These are phyloP conservation scores for Argentina anserina DNA, from an alignment of 306 rosid species.

Conservation along the genomic window DNA sequence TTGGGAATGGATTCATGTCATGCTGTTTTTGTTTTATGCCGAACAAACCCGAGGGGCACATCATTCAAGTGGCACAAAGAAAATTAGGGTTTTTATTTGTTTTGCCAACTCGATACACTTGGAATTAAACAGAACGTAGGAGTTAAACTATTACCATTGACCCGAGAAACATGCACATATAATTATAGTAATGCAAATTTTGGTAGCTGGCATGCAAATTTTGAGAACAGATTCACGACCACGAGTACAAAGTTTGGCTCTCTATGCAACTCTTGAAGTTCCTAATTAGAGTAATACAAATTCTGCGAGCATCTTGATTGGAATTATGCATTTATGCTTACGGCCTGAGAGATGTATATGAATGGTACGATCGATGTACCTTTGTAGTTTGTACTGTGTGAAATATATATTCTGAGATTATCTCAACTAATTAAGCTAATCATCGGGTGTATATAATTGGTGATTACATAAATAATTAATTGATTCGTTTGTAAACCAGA, in stretches of 20 bases:
- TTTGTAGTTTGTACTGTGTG: neutral
- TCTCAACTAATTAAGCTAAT: neutral
- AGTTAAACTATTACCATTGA: conserved; percentile 7
- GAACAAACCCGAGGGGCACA: neutral
- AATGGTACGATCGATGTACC: conserved; percentile 12
- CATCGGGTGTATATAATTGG: neutral
- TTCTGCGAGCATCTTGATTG: neutral
- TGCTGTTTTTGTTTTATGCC: neutral
- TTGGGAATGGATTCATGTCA: neutral
- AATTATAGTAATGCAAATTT: neutral
- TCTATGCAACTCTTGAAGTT: no score
- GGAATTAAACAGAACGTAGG: neutral
- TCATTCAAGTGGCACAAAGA: neutral
- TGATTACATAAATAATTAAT: neutral
- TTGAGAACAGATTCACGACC: neutral
- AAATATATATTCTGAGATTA: no score
- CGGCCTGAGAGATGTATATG: neutral
- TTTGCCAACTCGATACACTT: conserved; percentile 3
- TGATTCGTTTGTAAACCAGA: neutral
- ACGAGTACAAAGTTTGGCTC: neutral
- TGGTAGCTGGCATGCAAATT: neutral
- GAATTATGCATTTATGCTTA: conserved; percentile 2
- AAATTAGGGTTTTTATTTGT: neutral
- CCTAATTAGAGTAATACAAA: neutral
- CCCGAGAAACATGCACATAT: neutral